phyloP scores from a whole-genome alignment of 345 rosid species.

The Populus simonii region DNA sequence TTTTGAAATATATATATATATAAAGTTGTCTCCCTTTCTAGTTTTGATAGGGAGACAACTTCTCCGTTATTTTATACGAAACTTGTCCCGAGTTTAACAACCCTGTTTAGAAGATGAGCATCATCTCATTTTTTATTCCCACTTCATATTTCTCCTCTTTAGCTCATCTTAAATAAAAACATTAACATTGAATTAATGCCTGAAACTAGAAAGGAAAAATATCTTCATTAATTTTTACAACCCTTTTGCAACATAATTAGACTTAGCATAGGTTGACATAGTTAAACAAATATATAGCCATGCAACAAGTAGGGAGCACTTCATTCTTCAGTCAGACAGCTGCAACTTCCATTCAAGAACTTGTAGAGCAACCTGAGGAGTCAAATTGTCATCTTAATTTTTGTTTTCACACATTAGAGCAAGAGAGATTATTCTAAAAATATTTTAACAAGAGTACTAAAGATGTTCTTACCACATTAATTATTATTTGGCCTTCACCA shows the following conservation, averaged over 20 bases:
- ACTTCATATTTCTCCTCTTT: too few relatives aligned
- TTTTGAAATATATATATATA: too few relatives aligned
- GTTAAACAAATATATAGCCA: neutral
- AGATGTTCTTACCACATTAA: neutral
- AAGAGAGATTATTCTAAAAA: neutral
- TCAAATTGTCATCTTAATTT: neutral
- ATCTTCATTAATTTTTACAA: neutral
- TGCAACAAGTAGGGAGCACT: neutral
- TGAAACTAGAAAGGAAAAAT: neutral
- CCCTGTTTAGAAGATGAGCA: too few relatives aligned
- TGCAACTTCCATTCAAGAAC: neutral
- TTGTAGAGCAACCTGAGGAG: neutral
- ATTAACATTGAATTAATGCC: neutral
- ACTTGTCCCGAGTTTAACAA: too few relatives aligned
- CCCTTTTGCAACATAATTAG: neutral
- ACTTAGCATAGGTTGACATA: neutral
- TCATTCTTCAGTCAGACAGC: neutral
- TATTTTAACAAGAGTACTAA: neutral
- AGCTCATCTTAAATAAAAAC: neutral
- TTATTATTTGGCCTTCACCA: neutral
- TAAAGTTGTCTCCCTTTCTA: too few relatives aligned
- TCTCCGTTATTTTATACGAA: too few relatives aligned
- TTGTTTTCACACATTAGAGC: neutral
- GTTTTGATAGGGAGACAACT: too few relatives aligned
- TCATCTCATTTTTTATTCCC: too few relatives aligned